Evolutionary conservation across 148 eudicot species (phyloP).

Genomic region (Rhododendron williamsianum): DNA sequence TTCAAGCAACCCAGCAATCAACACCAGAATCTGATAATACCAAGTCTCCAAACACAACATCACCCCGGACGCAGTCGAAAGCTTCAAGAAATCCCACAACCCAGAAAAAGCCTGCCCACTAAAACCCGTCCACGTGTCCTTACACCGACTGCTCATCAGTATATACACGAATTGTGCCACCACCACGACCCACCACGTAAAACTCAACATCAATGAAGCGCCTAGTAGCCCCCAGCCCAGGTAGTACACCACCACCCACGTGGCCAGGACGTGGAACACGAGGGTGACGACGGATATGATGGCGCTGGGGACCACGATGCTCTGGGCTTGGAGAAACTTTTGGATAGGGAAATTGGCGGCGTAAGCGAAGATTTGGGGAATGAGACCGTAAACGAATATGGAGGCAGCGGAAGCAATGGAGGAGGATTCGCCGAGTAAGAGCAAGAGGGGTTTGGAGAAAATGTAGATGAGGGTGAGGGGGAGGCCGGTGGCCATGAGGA

Average conservation of each 20-base stretch:
- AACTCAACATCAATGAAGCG: constrained; percentile 42
- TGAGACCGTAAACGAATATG: constrained; percentile 52
- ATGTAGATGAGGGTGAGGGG: constrained; percentile 42
- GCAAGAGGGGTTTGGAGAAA: constrained; percentile 33
- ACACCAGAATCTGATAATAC: constrained; percentile 50
- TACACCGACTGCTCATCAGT: constrained; percentile 29
- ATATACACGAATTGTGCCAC: constrained; percentile 50
- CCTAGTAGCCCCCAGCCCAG: constrained; percentile 47
- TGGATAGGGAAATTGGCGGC: constrained; percentile 58
- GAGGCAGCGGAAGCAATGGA: constrained; percentile 33
- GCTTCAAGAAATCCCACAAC: constrained; percentile 48
- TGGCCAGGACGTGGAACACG: constrained; percentile 30
- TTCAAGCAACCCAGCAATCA: constrained; percentile 44
- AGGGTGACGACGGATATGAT: constrained; percentile 43
- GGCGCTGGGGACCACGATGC: constrained; percentile 50
- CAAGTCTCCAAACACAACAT: constrained; percentile 67
- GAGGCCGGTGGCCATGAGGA: constrained; percentile 33
- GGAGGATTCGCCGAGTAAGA: constrained; percentile 36
- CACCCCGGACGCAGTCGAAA: constrained; percentile 53
- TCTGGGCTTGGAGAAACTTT: constrained; percentile 55
- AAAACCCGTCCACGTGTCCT: constrained; percentile 48
- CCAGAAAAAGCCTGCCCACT: constrained; percentile 39
- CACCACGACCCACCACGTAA: constrained; percentile 61
- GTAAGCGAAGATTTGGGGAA: constrained; percentile 62
- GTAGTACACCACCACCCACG: constrained; percentile 39